Evolutionary conservation across 441 rosid genomes (phyloP).

Genomic region (Manihot esculenta): DNA sequence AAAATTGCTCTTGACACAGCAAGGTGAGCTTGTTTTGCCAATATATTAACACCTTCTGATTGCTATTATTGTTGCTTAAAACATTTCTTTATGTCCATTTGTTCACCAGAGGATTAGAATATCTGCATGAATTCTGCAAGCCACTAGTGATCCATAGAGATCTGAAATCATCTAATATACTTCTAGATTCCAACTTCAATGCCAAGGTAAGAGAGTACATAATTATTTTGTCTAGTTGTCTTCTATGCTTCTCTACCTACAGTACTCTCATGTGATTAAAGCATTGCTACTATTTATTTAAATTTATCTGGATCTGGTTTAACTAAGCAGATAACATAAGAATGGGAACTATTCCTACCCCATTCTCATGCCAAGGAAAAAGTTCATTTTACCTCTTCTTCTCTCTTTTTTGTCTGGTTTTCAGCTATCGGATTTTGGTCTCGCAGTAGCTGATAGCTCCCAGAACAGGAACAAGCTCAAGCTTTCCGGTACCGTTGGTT

Average conservation of each 20-base stretch:
- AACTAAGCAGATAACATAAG: too few species aligned
- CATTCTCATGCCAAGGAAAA: background rate
- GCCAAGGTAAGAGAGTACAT: slow-evolving; percentile 66
- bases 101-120: slow-evolving; percentile 77
- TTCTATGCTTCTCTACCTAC: background rate
- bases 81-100: slow-evolving; percentile 14
- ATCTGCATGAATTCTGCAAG: slow-evolving; percentile 85
- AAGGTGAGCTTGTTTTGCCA: slow-evolving; percentile 45
- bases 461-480: slow-evolving; percentile 66
- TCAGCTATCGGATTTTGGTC: slow-evolving; percentile 96
- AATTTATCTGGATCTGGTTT: too few species aligned
- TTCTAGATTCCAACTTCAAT: slow-evolving; percentile 74
- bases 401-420: slow-evolving; percentile 13
- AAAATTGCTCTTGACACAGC: slow-evolving; percentile 87
- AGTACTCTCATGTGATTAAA: slow-evolving; percentile 4
- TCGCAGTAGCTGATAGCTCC: slow-evolving; percentile 69
- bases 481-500: slow-evolving; percentile 93
- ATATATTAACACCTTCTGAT: slow-evolving; percentile 9
- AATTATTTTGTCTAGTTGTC: background rate
- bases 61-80: background rate
- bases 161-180: slow-evolving; percentile 93
- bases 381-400: background rate
- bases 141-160: slow-evolving; percentile 96
- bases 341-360: too few species aligned
- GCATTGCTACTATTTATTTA: slow-evolving; percentile 17